These are phyloP conservation scores for Daldinia decipiens DNA, from an alignment of 495 filamentous ascomycete species.

Conservation along the genomic window DNA sequence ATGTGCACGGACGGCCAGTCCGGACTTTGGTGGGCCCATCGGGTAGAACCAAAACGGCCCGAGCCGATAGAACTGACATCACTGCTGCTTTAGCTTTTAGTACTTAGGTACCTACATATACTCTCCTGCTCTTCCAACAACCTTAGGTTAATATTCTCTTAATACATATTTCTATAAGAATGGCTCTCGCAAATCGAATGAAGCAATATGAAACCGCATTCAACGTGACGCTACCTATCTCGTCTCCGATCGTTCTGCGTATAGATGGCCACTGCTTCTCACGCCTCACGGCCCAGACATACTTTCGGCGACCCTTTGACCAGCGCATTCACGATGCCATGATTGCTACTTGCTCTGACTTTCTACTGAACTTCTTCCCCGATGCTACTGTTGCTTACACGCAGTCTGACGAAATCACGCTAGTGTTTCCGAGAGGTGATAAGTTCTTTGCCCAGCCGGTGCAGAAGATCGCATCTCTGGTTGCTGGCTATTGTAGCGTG, in stretches of 20 bases:
- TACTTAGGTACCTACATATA: background rate
- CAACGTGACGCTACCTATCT: conserved; percentile 18
- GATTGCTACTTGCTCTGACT: conserved; percentile 22
- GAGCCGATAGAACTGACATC: conserved; percentile 15
- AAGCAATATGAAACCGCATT: conserved; percentile 24
- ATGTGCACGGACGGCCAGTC: background rate
- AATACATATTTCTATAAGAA: background rate
- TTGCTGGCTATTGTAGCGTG: conserved; percentile 29
- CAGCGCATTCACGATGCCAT: conserved; percentile 29
- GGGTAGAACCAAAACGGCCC: conserved; percentile 12
- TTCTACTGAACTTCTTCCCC: conserved; percentile 23
- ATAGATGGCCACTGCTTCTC: conserved; percentile 32
- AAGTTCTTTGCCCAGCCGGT: conserved; percentile 14
- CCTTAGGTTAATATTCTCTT: background rate
- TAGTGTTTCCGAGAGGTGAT: conserved; percentile 28
- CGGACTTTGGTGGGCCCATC: conserved; percentile 16
- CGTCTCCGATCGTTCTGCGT: conserved; percentile 21
- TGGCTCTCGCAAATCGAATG: conserved; percentile 30
- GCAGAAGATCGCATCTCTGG: conserved; percentile 26
- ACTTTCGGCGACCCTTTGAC: conserved; percentile 18
- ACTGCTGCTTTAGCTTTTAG: conserved; percentile 4
- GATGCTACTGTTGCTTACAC: conserved; percentile 28
- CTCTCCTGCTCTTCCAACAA: background rate
- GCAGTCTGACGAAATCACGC: conserved; percentile 25
- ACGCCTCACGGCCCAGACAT: conserved; percentile 13